Conservation (phyloP, 768 basidiomycete genomes). For the Lyophyllum shimeji region DNA sequence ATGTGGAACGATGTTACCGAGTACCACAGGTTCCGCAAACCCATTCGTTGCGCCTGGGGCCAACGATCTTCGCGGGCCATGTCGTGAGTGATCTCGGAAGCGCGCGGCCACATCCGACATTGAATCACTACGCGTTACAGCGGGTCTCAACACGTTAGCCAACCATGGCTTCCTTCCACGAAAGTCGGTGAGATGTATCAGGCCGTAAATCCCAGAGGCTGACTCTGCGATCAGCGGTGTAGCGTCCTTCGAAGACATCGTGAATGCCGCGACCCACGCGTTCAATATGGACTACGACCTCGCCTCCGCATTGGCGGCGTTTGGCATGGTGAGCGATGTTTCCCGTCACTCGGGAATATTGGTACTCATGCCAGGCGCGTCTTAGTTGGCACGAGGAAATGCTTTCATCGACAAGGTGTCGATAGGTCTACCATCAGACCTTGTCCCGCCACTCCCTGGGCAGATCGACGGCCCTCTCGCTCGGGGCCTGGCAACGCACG, state of each 20-base stretch:
- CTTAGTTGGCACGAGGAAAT: conserved; percentile 12
- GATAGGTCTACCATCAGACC: conserved; percentile 6
- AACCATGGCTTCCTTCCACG: conserved; percentile 17
- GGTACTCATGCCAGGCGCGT: not conserved
- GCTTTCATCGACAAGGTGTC: conserved; percentile 11
- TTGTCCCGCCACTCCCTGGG: conserved; percentile 14
- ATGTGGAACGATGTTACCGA: not conserved
- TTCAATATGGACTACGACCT: not conserved
- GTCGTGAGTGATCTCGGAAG: conserved; percentile 9
- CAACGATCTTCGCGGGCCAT: conserved; percentile 14
- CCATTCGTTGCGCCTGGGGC: conserved; percentile 8
- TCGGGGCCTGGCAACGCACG: conserved; percentile 13
- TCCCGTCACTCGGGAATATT: not conserved
- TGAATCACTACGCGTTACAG: not conserved
- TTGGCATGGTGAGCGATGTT: not conserved
- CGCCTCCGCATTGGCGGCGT: not conserved
- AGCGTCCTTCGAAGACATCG: not conserved
- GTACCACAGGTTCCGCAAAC: conserved; percentile 8
- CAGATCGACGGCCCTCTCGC: conserved; percentile 11
- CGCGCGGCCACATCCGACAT: not conserved
- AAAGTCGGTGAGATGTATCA: conserved; percentile 4
- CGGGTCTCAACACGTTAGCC: conserved; percentile 16
- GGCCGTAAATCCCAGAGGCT: not conserved
- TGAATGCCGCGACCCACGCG: not conserved
- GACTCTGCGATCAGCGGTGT: conserved; percentile 5